phyloP scores from a whole-genome alignment of 1,284 basidiomycete genomes.

The Apiotrichum siamense region DNA sequence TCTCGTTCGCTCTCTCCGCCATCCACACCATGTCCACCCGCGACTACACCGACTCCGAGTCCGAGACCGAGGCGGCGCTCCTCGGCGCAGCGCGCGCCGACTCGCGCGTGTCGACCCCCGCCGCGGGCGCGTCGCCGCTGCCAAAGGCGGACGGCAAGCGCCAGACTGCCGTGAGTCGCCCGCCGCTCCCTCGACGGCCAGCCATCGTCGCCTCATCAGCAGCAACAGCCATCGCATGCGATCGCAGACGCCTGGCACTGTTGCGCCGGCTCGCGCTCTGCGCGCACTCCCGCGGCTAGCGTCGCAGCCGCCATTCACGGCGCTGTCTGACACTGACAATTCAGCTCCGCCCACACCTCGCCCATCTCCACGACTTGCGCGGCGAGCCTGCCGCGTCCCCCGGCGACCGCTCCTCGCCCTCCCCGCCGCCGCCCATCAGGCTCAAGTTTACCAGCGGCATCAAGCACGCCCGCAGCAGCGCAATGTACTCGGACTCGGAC shows the following conservation, averaged over 20 bases:
- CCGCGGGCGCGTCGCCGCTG: background rate
- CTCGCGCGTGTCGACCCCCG: background rate
- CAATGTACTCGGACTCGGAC: constrained; percentile 35
- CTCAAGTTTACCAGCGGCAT: constrained; percentile 26
- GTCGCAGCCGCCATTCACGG: background rate
- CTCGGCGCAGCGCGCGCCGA: constrained; percentile 1
- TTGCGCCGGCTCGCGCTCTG: no score
- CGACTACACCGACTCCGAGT: constrained; percentile 32
- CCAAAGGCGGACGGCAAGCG: background rate
- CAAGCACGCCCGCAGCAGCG: constrained; percentile 16
- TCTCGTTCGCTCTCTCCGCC: background rate
- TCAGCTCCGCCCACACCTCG: constrained; percentile 10
- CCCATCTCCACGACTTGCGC: background rate
- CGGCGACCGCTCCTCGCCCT: constrained; percentile 23
- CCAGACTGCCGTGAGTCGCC: no score
- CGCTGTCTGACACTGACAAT: background rate
- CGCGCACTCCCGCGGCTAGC: no score
- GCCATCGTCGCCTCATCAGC: no score
- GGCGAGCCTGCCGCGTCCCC: background rate
- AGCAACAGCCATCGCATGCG: no score
- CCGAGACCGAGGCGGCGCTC: constrained; percentile 10
- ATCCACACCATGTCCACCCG: constrained; percentile 14
- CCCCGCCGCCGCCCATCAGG: constrained; percentile 34
- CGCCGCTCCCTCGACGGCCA: no score
- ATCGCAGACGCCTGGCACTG: no score